Evolutionary conservation across 352 stramenopile genomes (phyloP), one percentile per base, ranked within the genome.

Genomic region (Nothophytophthora sp.): DNA sequence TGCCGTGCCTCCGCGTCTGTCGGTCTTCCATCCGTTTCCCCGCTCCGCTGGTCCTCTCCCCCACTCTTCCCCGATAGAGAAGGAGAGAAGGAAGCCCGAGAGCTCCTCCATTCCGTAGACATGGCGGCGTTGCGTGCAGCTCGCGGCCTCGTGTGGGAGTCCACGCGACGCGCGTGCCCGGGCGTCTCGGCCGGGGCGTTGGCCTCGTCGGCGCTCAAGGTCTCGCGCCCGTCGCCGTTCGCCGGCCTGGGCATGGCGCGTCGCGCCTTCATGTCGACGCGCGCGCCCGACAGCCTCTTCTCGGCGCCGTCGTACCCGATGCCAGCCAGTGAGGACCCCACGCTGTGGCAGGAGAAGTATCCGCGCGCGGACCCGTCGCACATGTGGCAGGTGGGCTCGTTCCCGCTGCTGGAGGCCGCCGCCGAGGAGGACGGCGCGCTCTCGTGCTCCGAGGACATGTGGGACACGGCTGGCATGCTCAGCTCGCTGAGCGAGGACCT

Each of bases 381-480:
- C 35, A 66, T 94, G 66, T 94, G 84, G 84, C 77, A 80, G 48
- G 73, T 94, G 25, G 84, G 84, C 8, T 80, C 68, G 16, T 92
- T 92, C 61, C 81, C 81, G 5, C 24, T 91, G 36, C 63, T 74
- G 44, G 65, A 58, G 20, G 52, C 5, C 6, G 38, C 50, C 1
- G 59, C 67, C 10, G 25, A 50, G 15, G 58, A 69, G 27, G 54
- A 73, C 28, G 52, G 59, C 15, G 57, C 51, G 35, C 47, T 85
- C 6, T 44, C 60, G 5, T 79, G 68, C 47, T 71, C 74, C 2
- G 71, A 81, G 19, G 76, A 90, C 45, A 46, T 90, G 23, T 93
- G 79, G 76, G 82, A 93, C 63, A 93, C 80, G 29, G 68, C 69
- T 7, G 81, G 80, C 22, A 94, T 94, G 84, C 80, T 94, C 34